phyloP scores from a whole-genome alignment of 2,329 filamentous ascomycete species.

The Tolypocladium ovalisporum region DNA sequence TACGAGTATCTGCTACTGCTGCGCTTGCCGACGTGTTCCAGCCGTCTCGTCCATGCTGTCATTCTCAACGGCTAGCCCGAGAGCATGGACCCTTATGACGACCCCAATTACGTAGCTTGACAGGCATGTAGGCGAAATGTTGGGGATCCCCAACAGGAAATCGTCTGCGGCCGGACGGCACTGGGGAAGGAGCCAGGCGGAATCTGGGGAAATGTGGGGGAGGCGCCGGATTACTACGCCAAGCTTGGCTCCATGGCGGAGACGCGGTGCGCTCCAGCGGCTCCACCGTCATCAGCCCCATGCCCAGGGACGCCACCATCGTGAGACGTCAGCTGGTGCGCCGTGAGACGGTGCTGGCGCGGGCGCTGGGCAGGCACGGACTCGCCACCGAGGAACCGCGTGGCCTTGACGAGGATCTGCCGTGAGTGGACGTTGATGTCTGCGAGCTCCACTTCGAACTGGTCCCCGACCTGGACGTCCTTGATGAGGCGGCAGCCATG shows the following conservation, averaged over 20 bases:
- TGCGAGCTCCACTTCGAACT: constrained; percentile 44
- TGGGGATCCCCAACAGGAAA: constrained; percentile 1
- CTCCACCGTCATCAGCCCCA: not conserved
- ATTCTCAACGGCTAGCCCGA: not conserved
- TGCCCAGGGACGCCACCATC: not conserved
- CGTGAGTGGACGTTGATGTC: constrained; percentile 40
- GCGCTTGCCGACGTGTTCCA: not conserved
- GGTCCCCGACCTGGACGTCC: constrained; percentile 38
- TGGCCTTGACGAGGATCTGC: constrained; percentile 34
- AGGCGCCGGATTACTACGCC: not conserved
- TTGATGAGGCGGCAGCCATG: constrained; percentile 23
- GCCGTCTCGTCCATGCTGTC: not conserved
- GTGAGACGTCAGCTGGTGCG: not conserved
- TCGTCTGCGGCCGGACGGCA: too few relatives aligned
- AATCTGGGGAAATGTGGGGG: not conserved
- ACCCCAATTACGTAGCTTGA: not conserved
- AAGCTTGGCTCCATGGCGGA: not conserved
- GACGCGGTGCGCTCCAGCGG: not conserved
- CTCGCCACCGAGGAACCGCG: constrained; percentile 17
- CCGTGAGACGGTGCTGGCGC: not conserved
- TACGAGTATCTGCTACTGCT: not conserved
- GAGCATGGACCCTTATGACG: not conserved
- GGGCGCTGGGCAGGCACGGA: not conserved
- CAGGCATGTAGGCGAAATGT: not conserved
- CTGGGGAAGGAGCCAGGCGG: not conserved